Conservation (phyloP, 352 stramenopile species). For the Peronosclerospora sorghi region DNA sequence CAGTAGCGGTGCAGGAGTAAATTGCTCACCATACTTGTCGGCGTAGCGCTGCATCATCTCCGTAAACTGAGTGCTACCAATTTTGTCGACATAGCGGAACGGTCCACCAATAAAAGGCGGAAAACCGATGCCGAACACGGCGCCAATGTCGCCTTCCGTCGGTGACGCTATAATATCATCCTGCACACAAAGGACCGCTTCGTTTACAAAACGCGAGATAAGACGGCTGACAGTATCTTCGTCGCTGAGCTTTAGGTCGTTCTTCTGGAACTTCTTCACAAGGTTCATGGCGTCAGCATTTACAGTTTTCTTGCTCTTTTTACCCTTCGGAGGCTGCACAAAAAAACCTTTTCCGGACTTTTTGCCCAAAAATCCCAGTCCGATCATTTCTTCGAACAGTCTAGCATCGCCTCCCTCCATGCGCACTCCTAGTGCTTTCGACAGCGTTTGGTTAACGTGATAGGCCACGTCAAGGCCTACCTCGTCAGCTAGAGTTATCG, state of each 20-base stretch:
- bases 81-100: no score
- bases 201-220: no score
- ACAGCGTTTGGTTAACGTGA: slow-evolving; percentile 90
- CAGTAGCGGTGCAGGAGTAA: no score
- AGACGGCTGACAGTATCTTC: slow-evolving; percentile 86
- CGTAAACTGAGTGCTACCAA: no score
- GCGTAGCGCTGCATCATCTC: no score
- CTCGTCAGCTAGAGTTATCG: slow-evolving; percentile 94
- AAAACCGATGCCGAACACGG: no score
- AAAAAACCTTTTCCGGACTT: slow-evolving; percentile 98
- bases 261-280: slow-evolving; percentile 73
- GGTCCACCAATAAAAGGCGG: no score
- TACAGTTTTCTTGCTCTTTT: slow-evolving; percentile 81
- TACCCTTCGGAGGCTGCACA: slow-evolving; percentile 87
- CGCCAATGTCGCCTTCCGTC: no score
- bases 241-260: slow-evolving; percentile 64
- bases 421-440: slow-evolving; percentile 89
- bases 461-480: slow-evolving; percentile 95
- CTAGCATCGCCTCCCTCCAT: slow-evolving; percentile 89
- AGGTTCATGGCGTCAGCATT: slow-evolving; percentile 83
- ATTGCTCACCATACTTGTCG: no score
- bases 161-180: no score
- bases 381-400: slow-evolving; percentile 93
- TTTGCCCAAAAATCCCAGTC: slow-evolving; percentile 91
- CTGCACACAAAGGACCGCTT: no score